These are phyloP conservation scores for Pleurotus ostreatus DNA, from an alignment of 768 basidiomycete genomes.

Conservation along the genomic window DNA sequence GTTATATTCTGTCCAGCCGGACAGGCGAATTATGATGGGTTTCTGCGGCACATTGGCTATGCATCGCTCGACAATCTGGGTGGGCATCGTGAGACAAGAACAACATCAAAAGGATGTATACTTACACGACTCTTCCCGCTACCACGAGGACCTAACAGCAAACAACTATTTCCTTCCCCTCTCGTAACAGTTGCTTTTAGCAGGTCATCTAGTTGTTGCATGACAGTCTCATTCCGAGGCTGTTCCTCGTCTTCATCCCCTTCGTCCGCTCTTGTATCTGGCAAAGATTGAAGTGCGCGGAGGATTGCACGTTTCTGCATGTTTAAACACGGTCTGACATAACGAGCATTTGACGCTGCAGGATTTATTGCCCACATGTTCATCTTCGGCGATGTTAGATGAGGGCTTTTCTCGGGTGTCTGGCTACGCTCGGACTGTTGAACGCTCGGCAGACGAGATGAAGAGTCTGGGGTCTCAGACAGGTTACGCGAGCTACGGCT, in stretches of 20 bases:
- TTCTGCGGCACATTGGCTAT: conserved; percentile 39
- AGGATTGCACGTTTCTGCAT: conserved; percentile 59
- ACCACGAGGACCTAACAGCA: conserved; percentile 80
- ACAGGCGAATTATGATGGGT: conserved; percentile 77
- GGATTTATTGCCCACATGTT: too few species aligned
- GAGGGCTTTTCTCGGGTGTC: not conserved
- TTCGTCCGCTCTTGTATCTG: conserved; percentile 7
- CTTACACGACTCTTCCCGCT: conserved; percentile 82
- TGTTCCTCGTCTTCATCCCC: conserved; percentile 26
- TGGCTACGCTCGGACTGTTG: not conserved
- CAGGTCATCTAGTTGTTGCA: conserved; percentile 56
- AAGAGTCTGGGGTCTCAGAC: not conserved
- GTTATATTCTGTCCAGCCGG: conserved; percentile 80
- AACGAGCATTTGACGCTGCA: conserved; percentile 20
- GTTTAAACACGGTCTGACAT: conserved; percentile 41
- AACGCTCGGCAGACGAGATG: not conserved
- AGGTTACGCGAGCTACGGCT: not conserved
- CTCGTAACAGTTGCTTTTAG: conserved; percentile 70
- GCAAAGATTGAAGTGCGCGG: conserved; percentile 32
- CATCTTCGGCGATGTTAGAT: not conserved
- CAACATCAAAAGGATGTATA: not conserved
- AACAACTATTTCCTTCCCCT: conserved; percentile 92
- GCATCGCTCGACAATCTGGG: conserved; percentile 59
- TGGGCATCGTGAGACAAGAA: conserved; percentile 6
- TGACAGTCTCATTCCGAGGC: conserved; percentile 48